Evolutionary conservation across 2,329 filamentous ascomycete genomes (phyloP).

Genomic region (Fusarium temperatum): DNA sequence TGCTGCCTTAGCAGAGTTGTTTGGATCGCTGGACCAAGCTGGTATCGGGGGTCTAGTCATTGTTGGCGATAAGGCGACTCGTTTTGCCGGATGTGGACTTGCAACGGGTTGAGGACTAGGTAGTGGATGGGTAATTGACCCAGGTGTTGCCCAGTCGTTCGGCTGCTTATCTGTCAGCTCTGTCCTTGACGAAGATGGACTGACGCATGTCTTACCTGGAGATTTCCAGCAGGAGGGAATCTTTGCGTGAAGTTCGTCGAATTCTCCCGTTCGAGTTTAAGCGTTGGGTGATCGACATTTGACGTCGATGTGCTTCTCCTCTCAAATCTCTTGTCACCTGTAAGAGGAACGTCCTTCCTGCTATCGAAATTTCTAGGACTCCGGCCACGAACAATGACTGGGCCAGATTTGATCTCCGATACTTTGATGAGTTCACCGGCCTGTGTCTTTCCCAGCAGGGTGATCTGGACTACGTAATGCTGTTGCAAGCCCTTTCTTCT

Average conservation of each 20-base stretch:
- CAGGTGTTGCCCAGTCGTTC: conserved; percentile 57
- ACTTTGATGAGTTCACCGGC: conserved; percentile 74
- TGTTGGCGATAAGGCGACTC: conserved; percentile 61
- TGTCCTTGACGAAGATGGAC: background rate
- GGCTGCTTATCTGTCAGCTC: conserved; percentile 44
- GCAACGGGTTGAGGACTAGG: conserved; percentile 43
- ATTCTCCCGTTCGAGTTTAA: conserved; percentile 49
- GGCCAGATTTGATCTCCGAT: conserved; percentile 86
- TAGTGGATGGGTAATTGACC: conserved; percentile 47
- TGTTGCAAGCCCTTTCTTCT: conserved; percentile 93
- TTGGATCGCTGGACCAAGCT: conserved; percentile 55
- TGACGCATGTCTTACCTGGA: conserved; percentile 44
- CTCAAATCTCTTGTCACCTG: conserved; percentile 60
- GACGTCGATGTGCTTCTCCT: conserved; percentile 53
- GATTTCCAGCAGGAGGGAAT: conserved; percentile 47
- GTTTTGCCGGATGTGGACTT: conserved; percentile 61
- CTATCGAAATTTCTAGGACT: conserved; percentile 96
- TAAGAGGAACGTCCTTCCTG: conserved; percentile 83
- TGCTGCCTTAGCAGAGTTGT: conserved; percentile 33
- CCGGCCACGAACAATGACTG: conserved; percentile 93
- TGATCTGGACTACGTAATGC: conserved; percentile 90
- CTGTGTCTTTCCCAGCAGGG: conserved; percentile 79
- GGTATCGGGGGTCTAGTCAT: conserved; percentile 63
- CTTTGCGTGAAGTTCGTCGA: conserved; percentile 42
- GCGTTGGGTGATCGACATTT: conserved; percentile 41